Evolutionary conservation across 805 yeast species (phyloP), one percentile per base, ranked within the genome.

Genomic region (Yarrowia sp.): DNA sequence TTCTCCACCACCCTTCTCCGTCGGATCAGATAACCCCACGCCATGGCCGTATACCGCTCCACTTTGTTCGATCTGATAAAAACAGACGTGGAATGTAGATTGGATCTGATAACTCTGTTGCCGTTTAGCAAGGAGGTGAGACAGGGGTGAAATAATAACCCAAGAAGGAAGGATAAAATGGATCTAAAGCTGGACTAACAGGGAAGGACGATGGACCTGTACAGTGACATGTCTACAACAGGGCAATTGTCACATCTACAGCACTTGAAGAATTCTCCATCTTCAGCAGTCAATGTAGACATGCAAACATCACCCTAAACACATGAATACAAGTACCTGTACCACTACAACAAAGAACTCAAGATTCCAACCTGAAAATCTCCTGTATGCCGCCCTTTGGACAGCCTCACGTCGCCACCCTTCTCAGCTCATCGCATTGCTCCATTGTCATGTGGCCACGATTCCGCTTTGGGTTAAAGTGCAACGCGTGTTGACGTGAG

Each of bases 391-490:
- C 32, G 2, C 7, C 32, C 32, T 26, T 19, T 19, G 19, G 19
- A 19, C 19, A 19, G 19, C 19, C 19, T 15, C 22, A 43, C 32
- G 8, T 19, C 11, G 43, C 8, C 26, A 14, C 32, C 32, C 32
- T 12, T n/a, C 43, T 19, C 43, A 38, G 59, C 43, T 53, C 59
- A 53, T 53, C 59, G 59, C 59, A 50, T 53, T 53, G 59, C 59
- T 38, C 59, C 59, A 53, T 53, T 53, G 59, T 53, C 42, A 38
- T 12, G 56, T 43, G 38, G 56, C n/a, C 15, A 9, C 9, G 11
- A 38, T 50, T 19, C 41, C 56, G 56, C n/a, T 11, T 52, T 52
- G 56, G 56, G 56, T 35, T 52, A 32, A 52, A 52, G 56, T 52
- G 56, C 22, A 16, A 36, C 56, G 56, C 56, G 56, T 50, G 49